Base-by-base conservation (phyloP, 169 alveolate species). In the Neospora caninum region DNA sequence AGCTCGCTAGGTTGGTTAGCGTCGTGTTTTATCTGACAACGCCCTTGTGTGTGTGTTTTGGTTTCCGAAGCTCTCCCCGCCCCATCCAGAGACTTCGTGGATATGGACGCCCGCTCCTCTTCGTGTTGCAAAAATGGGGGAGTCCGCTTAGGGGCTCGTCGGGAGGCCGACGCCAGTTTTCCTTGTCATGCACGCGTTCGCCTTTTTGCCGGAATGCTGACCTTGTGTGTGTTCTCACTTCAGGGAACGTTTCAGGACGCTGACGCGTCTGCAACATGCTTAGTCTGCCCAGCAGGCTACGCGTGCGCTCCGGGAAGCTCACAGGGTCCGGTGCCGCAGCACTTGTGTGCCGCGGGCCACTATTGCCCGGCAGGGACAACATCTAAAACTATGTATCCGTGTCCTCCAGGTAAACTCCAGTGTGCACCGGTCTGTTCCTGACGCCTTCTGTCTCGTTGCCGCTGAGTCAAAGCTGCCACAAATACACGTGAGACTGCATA, bases 251-350 rank as follows among this genome's bases (percentile, higher is more conserved):
- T 78, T 18, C 88, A 80, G 93, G 80, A 18, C 31, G 36, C 42
- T 38, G 91, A 45, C 67, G 93, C 88, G 0, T 78, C 93, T 38
- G 43, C 93, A 0, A 80, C 88, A 31, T 93, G 95, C 88, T 10
- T 36, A 45, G 22, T 38, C 36, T 93, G 95, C 70, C 92, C 93
- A 13, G 82, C 93, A 13, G 95, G 95, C 39, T 93, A 67, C 38
- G 92, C 80, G 34, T 93, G 95, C 89, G 27, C 39, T 93, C 82
- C 80, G 67, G 92, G 93, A 31, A 69, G 43, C 31, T 78, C 95
- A 29, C 39, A 34, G 10, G 95, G 64, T 58, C 58, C 58, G 10
- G 31, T 27, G 31, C 42, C 29, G n/a, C 88, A 86, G 29, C 34
- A 58, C 1, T 31, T 93, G 39, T 93, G 95, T 67, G 84, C 53